Conservation (phyloP, 805 yeast genomes). For the Suhomyces sp. region DNA sequence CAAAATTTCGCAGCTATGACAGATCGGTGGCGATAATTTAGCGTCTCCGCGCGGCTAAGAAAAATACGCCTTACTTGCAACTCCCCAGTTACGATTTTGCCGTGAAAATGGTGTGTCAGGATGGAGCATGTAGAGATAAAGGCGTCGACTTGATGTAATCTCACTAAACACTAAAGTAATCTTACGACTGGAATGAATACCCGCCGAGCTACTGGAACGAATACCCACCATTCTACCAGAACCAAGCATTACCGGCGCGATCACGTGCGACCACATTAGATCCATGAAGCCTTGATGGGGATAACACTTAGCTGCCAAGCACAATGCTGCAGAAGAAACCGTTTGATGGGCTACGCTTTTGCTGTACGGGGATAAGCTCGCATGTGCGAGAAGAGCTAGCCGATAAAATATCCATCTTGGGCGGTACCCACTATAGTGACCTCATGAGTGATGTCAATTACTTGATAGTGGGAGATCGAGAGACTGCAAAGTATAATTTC, state of each 20-base stretch:
- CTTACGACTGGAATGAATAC: too few relatives aligned
- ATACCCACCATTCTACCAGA: neutral
- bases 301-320: neutral
- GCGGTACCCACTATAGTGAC: constrained; percentile 57
- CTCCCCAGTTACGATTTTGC: neutral
- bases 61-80: neutral
- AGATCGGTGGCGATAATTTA: neutral
- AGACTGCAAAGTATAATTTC: constrained; percentile 55
- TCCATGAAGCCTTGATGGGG: neutral
- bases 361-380: constrained; percentile 53
- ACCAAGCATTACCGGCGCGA: neutral
- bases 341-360: constrained; percentile 48
- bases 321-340: constrained; percentile 25
- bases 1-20: neutral
- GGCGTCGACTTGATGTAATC: neutral
- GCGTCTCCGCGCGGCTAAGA: neutral
- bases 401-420: constrained; percentile 49
- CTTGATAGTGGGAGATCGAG: constrained; percentile 56
- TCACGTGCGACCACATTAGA: neutral
- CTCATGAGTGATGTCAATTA: constrained; percentile 60
- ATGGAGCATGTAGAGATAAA: neutral
- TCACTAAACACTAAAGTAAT: neutral
- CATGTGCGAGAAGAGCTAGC: constrained; percentile 42
- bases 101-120: neutral
- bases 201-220: neutral